Conservation (phyloP, 495 filamentous ascomycete genomes). For the Physcia stellaris region DNA sequence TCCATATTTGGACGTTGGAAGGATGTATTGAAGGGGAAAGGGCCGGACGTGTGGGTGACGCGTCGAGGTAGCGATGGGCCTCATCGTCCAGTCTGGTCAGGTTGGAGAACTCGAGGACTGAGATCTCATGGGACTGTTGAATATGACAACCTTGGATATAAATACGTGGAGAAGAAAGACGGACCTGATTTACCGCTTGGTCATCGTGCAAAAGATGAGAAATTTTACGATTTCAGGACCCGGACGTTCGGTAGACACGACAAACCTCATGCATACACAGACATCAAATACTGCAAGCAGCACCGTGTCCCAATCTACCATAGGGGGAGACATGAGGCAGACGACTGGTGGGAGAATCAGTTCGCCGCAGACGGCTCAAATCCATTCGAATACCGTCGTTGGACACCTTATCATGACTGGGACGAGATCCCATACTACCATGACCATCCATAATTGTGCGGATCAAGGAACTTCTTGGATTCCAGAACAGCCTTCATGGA, state of each 20-base stretch:
- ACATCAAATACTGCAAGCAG: slow-evolving; percentile 1
- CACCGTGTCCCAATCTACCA: slow-evolving; percentile 5
- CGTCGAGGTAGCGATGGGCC: slow-evolving; percentile 5
- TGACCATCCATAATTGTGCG: background rate
- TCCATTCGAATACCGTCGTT: background rate
- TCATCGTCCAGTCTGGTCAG: slow-evolving; percentile 5
- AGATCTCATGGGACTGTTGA: background rate
- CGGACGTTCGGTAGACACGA: background rate
- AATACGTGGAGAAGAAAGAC: background rate
- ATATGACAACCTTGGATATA: slow-evolving; percentile 2
- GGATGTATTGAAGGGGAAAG: slow-evolving; percentile 18
- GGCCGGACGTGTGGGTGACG: slow-evolving; percentile 22
- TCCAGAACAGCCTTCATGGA: slow-evolving; percentile 10
- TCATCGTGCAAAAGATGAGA: background rate
- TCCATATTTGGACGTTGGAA: slow-evolving; percentile 9
- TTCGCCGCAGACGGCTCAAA: background rate
- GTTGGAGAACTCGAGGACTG: slow-evolving; percentile 1
- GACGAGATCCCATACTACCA: background rate
- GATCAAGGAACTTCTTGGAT: too few relatives aligned
- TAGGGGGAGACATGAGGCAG: slow-evolving; percentile 1
- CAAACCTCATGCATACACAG: slow-evolving; percentile 9
- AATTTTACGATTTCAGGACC: background rate
- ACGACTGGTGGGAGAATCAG: background rate
- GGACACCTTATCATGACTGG: background rate
- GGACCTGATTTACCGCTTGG: background rate